Base-by-base conservation (phyloP, 1,139 yeast genomes). In the Candida pseudoviswanathii region DNA sequence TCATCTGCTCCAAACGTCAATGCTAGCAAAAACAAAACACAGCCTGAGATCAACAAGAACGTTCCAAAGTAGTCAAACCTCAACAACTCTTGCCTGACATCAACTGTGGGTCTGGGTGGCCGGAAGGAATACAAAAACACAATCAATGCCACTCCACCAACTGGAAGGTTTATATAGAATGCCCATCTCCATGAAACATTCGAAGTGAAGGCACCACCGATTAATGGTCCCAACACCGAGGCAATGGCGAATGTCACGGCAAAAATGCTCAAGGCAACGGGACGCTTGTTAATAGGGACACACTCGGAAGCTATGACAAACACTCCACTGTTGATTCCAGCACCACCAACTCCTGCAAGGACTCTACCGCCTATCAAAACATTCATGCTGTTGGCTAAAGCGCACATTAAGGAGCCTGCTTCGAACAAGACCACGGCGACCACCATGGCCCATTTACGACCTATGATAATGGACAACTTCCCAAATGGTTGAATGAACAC, bases 141-240 rank as follows among this genome's bases (percentile, higher is more conserved):
- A 1, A 52, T 59, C 33, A 59, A 45, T 1, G 76, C 74, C 27
- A 66, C 48, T 1, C 68, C 76, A 9, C 77, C 77, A 54, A 71
- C 60, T 9, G 77, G 77, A 51, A 71, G 66, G 49, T 71, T 71
- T 7, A 87, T 77, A 64, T 84, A 87, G 64, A 86, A 87, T 55
- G 89, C 82, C 92, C 92, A 86, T 65, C 94, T 76, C 94, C 94
- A 87, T 9, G 55, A 53, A 25, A 65, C 67, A 50, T 70, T 66
- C 25, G 69, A 60, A 4, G 79, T 73, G 51, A 81, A 77, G 0
- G 78, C 82, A 29, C 83, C 81, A 51, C 82, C 82, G 22, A 82
- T 61, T 48, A 82, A 73, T 0, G 87, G 87, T 0, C 86, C 87
- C 10, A 78, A 55, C 1, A 80, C 80, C 48, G 77, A 74, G 2